Evolutionary conservation across 2,329 filamentous ascomycete species (phyloP).

Genomic region (Alternaria viburni): DNA sequence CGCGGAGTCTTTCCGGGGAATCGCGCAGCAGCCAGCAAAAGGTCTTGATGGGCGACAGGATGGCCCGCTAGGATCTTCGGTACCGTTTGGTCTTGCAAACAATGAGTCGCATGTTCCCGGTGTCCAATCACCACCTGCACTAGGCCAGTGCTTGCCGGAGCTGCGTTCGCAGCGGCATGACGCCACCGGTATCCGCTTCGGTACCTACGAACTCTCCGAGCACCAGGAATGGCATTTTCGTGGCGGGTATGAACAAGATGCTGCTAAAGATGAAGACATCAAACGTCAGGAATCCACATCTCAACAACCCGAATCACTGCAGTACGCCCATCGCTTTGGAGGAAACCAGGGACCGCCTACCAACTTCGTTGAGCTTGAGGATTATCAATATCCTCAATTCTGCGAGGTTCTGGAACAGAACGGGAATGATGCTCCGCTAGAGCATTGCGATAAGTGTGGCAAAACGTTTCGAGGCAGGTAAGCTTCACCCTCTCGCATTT

Average conservation of each 20-base stretch:
- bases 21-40: not conserved
- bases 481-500: not conserved
- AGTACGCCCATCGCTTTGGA: not conserved
- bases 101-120: not conserved
- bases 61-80: rapidly evolving
- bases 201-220: not conserved
- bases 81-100: not conserved
- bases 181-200: not conserved
- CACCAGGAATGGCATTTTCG: not conserved
- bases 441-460: not conserved
- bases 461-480: conserved; percentile 14
- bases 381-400: not conserved
- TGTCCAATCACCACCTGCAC: too few relatives aligned
- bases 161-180: not conserved
- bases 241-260: not conserved
- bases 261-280: not conserved
- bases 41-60: not conserved
- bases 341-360: not conserved
- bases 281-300: not conserved
- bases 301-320: not conserved
- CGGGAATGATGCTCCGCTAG: not conserved
- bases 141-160: not conserved
- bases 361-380: not conserved
- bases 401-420: too few relatives aligned
- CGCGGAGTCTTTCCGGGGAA: not conserved